Evolutionary conservation across 345 rosid species (phyloP).

Genomic region (Erucastrum elatum): DNA sequence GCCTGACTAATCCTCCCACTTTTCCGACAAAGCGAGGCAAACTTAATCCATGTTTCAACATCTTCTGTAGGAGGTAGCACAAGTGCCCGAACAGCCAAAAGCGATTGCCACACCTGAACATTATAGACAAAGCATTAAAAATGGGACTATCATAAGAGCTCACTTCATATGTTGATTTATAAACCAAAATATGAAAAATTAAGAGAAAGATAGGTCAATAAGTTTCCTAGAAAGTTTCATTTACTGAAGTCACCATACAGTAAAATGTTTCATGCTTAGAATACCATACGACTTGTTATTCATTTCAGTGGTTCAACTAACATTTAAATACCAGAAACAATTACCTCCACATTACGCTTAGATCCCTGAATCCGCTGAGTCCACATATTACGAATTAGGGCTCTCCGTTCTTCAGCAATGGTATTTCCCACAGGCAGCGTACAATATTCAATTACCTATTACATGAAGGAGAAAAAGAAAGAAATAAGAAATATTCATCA

Average conservation of each 20-base stretch:
- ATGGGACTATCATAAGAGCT: conserved; percentile 9
- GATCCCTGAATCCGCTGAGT: conserved; percentile 93
- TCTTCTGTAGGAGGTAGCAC: conserved; percentile 94
- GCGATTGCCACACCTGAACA: conserved; percentile 87
- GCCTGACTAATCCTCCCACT: conserved; percentile 95
- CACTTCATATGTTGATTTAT: neutral
- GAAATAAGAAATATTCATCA: conserved; percentile 26
- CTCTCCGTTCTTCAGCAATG: conserved; percentile 82
- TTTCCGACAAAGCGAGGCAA: conserved; percentile 88
- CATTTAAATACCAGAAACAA: conserved; percentile 5
- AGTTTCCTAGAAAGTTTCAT: no score
- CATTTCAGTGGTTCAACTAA: conserved; percentile 18
- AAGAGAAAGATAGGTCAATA: no score
- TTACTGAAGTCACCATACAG: no score
- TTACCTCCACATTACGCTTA: conserved; percentile 97
- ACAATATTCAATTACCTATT: conserved; percentile 88
- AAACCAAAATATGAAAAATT: no score
- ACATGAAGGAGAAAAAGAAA: conserved; percentile 13
- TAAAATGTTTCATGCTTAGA: no score
- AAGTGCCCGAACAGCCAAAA: conserved; percentile 90
- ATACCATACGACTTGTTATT: conserved; percentile 15
- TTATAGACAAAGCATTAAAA: conserved; percentile 13
- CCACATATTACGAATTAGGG: conserved; percentile 97
- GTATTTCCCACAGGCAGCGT: conserved; percentile 77
- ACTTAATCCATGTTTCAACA: conserved; percentile 92